These are phyloP conservation scores for Penicillium longicatenatum DNA, from an alignment of 495 filamentous ascomycete genomes.

Conservation along the genomic window DNA sequence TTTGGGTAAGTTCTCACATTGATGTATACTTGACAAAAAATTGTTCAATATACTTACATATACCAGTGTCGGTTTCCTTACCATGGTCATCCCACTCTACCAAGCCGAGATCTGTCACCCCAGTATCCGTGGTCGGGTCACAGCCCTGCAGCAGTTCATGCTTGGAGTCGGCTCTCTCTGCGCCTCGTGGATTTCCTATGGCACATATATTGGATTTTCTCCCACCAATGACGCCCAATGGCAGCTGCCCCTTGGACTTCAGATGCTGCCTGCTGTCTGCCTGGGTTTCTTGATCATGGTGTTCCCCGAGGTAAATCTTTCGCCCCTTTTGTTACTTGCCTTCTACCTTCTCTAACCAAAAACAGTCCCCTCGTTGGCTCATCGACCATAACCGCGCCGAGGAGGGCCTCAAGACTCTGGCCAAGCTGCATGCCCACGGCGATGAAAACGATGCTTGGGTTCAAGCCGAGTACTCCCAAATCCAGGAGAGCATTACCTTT, in stretches of 20 bases:
- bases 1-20: conserved; percentile 53
- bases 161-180: conserved; percentile 44
- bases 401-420: conserved; percentile 53
- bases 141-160: conserved; percentile 48
- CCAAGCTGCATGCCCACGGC: conserved; percentile 51
- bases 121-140: conserved; percentile 46
- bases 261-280: conserved; percentile 43
- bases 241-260: conserved; percentile 44
- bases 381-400: conserved; percentile 49
- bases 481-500: conserved; percentile 41
- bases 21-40: neutral
- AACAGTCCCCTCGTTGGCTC: conserved; percentile 58
- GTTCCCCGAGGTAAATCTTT: conserved; percentile 50
- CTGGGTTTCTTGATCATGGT: conserved; percentile 44
- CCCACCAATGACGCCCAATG: conserved; percentile 43
- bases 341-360: conserved; percentile 14
- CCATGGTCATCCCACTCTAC: conserved; percentile 51
- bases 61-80: conserved; percentile 60
- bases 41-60: neutral
- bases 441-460: conserved; percentile 46
- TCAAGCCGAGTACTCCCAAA: conserved; percentile 45
- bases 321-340: neutral
- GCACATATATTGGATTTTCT: conserved; percentile 52
- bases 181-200: conserved; percentile 46
- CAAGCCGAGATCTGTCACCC: conserved; percentile 50